Conservation (phyloP, 352 stramenopile species). For the Discostella stelligera region DNA sequence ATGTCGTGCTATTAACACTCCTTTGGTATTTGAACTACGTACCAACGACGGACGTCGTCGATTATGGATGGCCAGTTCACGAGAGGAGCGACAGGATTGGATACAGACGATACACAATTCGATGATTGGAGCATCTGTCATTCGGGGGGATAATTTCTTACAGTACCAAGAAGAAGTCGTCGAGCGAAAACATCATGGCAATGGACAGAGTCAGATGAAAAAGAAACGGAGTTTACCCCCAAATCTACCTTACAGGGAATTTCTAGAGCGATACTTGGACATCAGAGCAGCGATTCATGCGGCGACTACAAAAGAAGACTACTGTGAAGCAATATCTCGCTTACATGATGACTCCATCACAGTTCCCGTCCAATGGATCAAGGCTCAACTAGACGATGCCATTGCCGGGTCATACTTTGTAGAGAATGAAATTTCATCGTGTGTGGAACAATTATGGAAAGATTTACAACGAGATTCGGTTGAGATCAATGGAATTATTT, state of each 20-base stretch:
- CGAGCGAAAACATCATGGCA: slow-evolving; percentile 15
- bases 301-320: slow-evolving; percentile 65
- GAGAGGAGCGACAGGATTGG: slow-evolving; percentile 68
- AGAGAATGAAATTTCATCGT: slow-evolving; percentile 51
- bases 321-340: slow-evolving; percentile 51
- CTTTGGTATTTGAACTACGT: slow-evolving; percentile 70
- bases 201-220: slow-evolving; percentile 9
- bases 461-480: slow-evolving; percentile 76
- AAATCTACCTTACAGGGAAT: slow-evolving; percentile 60
- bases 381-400: slow-evolving; percentile 55
- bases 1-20: slow-evolving; percentile 69
- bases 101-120: slow-evolving; percentile 76
- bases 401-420: slow-evolving; percentile 51
- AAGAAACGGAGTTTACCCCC: slow-evolving; percentile 41
- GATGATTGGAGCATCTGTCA: slow-evolving; percentile 72
- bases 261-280: slow-evolving; percentile 64
- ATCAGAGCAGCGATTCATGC: slow-evolving; percentile 47
- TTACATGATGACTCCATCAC: slow-evolving; percentile 50
- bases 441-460: slow-evolving; percentile 75
- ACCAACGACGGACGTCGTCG: slow-evolving; percentile 56
- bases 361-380: slow-evolving; percentile 77
- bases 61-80: slow-evolving; percentile 69
- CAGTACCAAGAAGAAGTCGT: slow-evolving; percentile 51
- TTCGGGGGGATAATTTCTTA: slow-evolving; percentile 56
- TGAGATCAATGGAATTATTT: slow-evolving; percentile 68